phyloP scores from a whole-genome alignment of 495 filamentous ascomycete species.

The Venustampulla echinocandica region DNA sequence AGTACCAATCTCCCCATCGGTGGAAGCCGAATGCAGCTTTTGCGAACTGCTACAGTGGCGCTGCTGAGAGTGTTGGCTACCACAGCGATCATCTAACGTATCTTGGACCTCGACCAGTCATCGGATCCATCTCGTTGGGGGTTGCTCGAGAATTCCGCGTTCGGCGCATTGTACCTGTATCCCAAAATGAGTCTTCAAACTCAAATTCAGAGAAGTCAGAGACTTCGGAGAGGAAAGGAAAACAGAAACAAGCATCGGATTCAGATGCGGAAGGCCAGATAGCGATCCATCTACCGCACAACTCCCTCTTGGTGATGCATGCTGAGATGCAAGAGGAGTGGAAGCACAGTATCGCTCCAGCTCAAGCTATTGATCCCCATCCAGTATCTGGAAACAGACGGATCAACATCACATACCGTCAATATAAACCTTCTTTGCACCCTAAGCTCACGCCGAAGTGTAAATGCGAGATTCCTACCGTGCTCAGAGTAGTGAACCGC shows the following conservation, averaged over 20 bases:
- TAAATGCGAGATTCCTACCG: slow-evolving; percentile 58
- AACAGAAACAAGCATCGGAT: slow-evolving; percentile 19
- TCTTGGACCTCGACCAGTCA: slow-evolving; percentile 76
- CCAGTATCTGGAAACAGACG: slow-evolving; percentile 67
- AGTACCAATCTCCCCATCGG: slow-evolving; percentile 57
- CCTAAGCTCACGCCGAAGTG: slow-evolving; percentile 58
- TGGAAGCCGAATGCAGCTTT: slow-evolving; percentile 88
- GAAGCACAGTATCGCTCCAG: slow-evolving; percentile 72
- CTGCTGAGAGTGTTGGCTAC: slow-evolving; percentile 73
- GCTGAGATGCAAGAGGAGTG: slow-evolving; percentile 80
- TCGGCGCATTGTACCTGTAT: slow-evolving; percentile 57
- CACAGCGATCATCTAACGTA: slow-evolving; percentile 92
- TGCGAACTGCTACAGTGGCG: slow-evolving; percentile 86
- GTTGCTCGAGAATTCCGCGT: slow-evolving; percentile 88
- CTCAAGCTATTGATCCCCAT: slow-evolving; percentile 69
- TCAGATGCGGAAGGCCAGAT: slow-evolving; percentile 72
- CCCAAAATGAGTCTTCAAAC: slow-evolving; percentile 39
- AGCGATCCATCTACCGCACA: slow-evolving; percentile 85
- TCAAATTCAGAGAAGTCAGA: slow-evolving; percentile 10
- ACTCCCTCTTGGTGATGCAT: slow-evolving; percentile 89
- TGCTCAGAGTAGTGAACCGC: slow-evolving; percentile 71
- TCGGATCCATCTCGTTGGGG: slow-evolving; percentile 83
- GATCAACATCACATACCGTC: slow-evolving; percentile 91
- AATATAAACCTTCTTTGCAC: slow-evolving; percentile 68
- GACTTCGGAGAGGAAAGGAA: too few species aligned